phyloP scores from a whole-genome alignment of 192 early-diverging fungal genomes.

The Rhizophagus clarus region DNA sequence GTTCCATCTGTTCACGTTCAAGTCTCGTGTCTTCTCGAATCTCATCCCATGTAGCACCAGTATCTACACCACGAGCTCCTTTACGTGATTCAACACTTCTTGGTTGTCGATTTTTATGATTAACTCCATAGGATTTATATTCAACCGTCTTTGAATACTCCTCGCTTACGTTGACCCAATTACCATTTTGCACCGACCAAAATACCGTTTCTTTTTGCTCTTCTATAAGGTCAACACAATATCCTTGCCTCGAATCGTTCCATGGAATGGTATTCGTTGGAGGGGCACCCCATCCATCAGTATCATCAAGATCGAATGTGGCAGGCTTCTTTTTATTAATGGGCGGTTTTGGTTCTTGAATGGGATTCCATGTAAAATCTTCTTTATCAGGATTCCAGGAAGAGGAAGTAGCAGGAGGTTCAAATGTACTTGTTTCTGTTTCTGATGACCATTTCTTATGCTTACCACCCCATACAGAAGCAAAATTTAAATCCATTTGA shows the following conservation, averaged over 20 bases:
- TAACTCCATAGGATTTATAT: neutral
- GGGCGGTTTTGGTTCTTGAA: slow-evolving; percentile 22
- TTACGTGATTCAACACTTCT: neutral
- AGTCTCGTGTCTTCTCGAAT: neutral
- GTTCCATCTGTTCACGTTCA: neutral
- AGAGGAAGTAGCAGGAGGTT: neutral
- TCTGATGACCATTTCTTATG: slow-evolving; percentile 21
- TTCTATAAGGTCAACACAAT: slow-evolving; percentile 34
- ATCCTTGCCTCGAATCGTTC: slow-evolving; percentile 36
- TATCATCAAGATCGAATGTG: neutral
- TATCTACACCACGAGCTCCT: too few relatives aligned
- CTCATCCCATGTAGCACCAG: slow-evolving; percentile 5
- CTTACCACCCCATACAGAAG: slow-evolving; percentile 16
- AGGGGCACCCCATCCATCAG: slow-evolving; percentile 37
- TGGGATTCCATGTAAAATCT: neutral
- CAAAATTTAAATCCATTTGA: neutral
- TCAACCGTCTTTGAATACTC: neutral
- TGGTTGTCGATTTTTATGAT: neutral
- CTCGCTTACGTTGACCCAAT: slow-evolving; percentile 31
- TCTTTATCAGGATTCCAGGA: neutral
- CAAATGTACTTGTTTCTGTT: neutral
- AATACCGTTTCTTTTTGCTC: slow-evolving; percentile 37
- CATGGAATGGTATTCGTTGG: slow-evolving; percentile 31
- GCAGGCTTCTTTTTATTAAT: slow-evolving; percentile 12
- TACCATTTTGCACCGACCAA: slow-evolving; percentile 29